phyloP scores from a whole-genome alignment of 2,329 filamentous ascomycete species.

The Aurifilum marmelostoma region DNA sequence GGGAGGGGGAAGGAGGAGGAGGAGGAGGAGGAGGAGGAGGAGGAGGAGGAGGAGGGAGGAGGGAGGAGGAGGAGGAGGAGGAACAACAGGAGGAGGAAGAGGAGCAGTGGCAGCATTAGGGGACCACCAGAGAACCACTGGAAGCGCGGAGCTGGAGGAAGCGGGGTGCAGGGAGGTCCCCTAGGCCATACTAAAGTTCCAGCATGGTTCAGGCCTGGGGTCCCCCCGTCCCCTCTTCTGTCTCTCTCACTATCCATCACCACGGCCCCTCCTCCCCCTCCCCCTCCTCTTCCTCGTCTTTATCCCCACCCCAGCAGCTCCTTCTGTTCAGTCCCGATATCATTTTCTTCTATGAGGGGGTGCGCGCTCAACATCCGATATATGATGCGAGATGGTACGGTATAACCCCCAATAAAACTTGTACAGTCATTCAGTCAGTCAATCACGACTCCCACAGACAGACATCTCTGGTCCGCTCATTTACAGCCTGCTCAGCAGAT shows the following conservation, averaged over 20 bases:
- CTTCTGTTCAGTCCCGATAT: neutral
- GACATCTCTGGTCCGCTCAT: too few species aligned
- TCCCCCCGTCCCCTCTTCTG: neutral
- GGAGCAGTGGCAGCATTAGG: neutral
- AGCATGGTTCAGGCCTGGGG: neutral
- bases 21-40: too few species aligned
- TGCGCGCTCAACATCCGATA: neutral
- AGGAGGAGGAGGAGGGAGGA: neutral
- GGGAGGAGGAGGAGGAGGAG: too few species aligned
- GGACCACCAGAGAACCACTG: neutral
- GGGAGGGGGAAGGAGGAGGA: too few species aligned
- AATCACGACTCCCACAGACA: neutral
- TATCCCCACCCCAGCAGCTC: neutral
- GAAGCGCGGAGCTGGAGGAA: neutral
- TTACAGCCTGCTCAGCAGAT: too few species aligned
- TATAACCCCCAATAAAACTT: neutral
- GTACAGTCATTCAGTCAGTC: too few species aligned
- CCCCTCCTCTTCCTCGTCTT: too few species aligned
- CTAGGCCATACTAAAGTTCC: neutral
- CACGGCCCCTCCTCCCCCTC: neutral
- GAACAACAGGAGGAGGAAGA: too few species aligned
- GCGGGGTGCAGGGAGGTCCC: slow-evolving; percentile 1
- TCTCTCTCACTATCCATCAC: neutral
- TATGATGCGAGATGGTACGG: neutral
- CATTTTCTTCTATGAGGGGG: too few species aligned